Base-by-base conservation (phyloP, 2,329 filamentous ascomycete species). In the Sclerotinia nivalis region DNA sequence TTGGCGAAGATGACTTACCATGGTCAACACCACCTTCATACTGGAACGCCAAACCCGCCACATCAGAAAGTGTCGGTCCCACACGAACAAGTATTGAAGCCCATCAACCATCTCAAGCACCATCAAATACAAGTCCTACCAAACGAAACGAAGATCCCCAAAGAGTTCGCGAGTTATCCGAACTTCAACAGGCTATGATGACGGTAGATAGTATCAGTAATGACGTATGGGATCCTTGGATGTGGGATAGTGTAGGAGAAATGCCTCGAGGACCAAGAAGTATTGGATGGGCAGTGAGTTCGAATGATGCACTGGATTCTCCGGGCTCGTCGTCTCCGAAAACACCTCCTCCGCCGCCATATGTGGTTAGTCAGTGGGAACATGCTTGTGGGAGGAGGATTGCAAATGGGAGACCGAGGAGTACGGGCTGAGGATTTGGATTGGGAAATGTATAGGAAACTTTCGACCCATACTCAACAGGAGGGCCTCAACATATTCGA, bases 141-240 rank as follows among this genome's bases (percentile, higher is more conserved):
- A 55, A 66, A 62, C 74, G 74, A 15, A 66, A 66, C 3, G 77
- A 78, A 61, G 77, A 78, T 68, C 75, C 77, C 28, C 73, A 74
- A 49, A 69, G 75, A 20, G 73, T 75, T 25, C 70, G 73, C 56
- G 76, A 78, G 15, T 47, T 78, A 55, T 76, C 74, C 59, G 70
- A 74, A 20, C 66, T 78, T 50, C 76, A 77, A 45, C 75, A 75
- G 55, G 77, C 77, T 10, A 77, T 78, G 77, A 77, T 78, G 77
- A 78, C 77, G 10, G 76, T 78, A 37, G 77, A 76, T 71, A 77
- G 74, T 68, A 61, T 77, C 31, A 62, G 70, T 31, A 28, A 75
- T 43, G 75, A 78, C 68, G 72, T 69, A 54, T 77, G 75, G 76
- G 74, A 77, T 54, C 49, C 74, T 15, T 75, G 72, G 74, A 74